Evolutionary conservation across 805 yeast genomes (phyloP), one percentile per base, ranked within the genome.

Genomic region (Candida nanaspora): DNA sequence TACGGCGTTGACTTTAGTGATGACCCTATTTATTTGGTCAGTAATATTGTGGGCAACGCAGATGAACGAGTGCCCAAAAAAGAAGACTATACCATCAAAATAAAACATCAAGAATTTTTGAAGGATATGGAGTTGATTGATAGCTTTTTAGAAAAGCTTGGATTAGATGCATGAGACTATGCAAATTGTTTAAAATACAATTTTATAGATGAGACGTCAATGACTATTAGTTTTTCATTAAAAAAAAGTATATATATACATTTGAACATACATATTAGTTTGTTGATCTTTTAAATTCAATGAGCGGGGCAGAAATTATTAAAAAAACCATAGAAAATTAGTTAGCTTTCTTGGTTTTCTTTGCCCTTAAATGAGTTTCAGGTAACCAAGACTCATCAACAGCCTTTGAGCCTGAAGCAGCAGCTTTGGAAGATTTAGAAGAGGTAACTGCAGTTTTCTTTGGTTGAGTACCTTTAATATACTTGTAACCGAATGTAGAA

Each of bases 361-460:
- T 55, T 21, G 59, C 52, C 42, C 56, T 61, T 51, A 74, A 56
- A 55, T 79, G 81, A 26, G 65, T 61, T 45, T 69, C 75, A 45
- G 85, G 84, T 48, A 78, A 64, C 84, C 84, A 78, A 29, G 72
- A 63, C 43, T 68, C 69, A 49, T 72, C 76, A 41, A 59, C 39
- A 23, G 50, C 19, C 25, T 46, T 38, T 15, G 55, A 19, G 23
- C 56, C 48, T 11, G 63, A 50, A 30, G 68, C 46, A 39, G 58
- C 59, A 32, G 59, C 56, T 13, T 57, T 34, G 23, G 49, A 42
- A 14, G 41, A 43, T n/a, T 49, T 38, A 13, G 55, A 43, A 23
- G 61, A 41, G 21, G 62, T 44, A 30, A 62, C 39, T 19, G 49
- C 55, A 15, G 59, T 52, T 41, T 57, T 56, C 39, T 53, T 48